A percentile compares a stretch with the other conserved stretches of the same genome.
Evolutionary conservation across 1,284 basidiomycete species (phyloP).

Genomic region (Cerioporus squamosus): DNA sequence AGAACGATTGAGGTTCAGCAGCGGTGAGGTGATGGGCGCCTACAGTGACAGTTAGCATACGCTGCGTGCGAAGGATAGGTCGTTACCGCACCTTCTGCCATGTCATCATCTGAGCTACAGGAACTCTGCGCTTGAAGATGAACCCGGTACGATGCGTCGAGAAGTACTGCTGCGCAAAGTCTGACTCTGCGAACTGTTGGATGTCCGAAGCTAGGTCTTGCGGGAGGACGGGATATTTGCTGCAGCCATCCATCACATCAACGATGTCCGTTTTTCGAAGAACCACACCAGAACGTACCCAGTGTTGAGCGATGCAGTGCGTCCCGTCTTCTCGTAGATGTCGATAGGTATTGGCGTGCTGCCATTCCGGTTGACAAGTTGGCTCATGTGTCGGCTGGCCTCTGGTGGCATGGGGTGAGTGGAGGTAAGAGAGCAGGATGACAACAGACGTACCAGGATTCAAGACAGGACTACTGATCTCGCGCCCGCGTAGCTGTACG

Average conservation of each 20-base stretch:
- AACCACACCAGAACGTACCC: constrained; percentile 51
- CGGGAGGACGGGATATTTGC: constrained; percentile 73
- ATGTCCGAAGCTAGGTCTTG: constrained; percentile 81
- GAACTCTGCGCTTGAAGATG: constrained; percentile 79
- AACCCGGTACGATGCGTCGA: constrained; percentile 86
- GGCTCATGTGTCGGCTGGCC: constrained; percentile 74
- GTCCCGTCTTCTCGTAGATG: constrained; percentile 30
- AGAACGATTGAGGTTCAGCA: constrained; percentile 65
- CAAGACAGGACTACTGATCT: constrained; percentile 66
- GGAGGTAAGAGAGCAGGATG: neutral
- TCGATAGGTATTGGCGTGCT: constrained; percentile 72
- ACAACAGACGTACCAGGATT: constrained; percentile 57
- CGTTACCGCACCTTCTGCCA: constrained; percentile 75
- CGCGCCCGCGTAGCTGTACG: constrained; percentile 48
- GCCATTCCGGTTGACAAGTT: constrained; percentile 63
- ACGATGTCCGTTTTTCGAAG: neutral
- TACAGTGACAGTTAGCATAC: constrained; percentile 31
- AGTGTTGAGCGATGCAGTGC: constrained; percentile 55
- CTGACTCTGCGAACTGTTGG: constrained; percentile 81
- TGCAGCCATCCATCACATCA: constrained; percentile 42
- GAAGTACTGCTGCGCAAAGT: constrained; percentile 87
- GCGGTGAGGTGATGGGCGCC: constrained; percentile 69
- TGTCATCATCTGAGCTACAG: constrained; percentile 83
- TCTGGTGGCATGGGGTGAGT: constrained; percentile 41
- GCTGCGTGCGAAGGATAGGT: neutral